Evolutionary conservation across 2,329 filamentous ascomycete genomes (phyloP), one percentile per base, ranked within the genome.

Genomic region (Diaporthe capsici): DNA sequence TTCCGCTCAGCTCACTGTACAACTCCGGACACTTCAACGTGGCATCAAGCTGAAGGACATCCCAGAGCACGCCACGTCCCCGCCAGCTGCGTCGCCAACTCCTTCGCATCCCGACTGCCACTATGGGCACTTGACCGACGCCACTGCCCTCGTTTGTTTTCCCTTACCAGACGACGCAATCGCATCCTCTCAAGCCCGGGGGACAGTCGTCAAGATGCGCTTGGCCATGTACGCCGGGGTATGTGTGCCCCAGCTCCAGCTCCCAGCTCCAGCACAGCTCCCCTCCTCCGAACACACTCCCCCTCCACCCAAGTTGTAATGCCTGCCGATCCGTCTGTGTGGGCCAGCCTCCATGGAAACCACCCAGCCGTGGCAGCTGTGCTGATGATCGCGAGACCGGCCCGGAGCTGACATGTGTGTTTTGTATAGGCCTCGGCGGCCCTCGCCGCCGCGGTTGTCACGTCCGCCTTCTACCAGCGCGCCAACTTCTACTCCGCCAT

Each of bases 401-500:
- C 20, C 37, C 37, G 42, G 60, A 57, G 44, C 71, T 75, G 42
- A 60, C 67, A 72, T 73, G 67, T 55, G 3, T 60, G 22, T 47
- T n/a, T 28, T 17, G 20, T 22, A 75, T 80, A 95, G 94, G 90
- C 92, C 84, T 98, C 96, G 73, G 92, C 94, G 84, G 93, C 92
- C 85, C 92, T 98, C 83, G 96, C 96, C 80, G 93, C 92, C 79
- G 91, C 92, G 80, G 95, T 98, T 76, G 90, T 98, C 76, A 86
- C 98, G 75, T 97, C 96, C 82, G 96, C 97, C 77, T 96, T 98
- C 85, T 94, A 97, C 82, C 95, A 98, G 86, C 92, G 97, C 78
- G 93, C 97, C 78, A 99, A 99, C 86, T 99, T 98, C 89, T 99
- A 99, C 87, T 97, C 96, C 73, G 96, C 97, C 79, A 97, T 95